A percentile compares a stretch with the other conserved stretches of the same genome.
Conservation (phyloP, 495 filamentous ascomycete species). For the Lasiosphaeris hirsuta region DNA sequence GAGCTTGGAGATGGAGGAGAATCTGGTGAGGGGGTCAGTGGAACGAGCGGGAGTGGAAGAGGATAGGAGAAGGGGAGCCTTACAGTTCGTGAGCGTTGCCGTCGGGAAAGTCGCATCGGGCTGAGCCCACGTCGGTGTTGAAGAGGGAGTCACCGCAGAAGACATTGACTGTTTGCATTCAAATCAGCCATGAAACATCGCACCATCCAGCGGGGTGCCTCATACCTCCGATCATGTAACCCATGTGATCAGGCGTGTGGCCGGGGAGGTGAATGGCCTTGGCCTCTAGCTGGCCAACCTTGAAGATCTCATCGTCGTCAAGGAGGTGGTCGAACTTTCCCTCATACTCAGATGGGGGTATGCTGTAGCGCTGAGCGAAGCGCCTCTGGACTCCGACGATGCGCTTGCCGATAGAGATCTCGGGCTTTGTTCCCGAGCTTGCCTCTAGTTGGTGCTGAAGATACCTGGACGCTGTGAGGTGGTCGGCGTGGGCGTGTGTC, state of each 20-base stretch:
- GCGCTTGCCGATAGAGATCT: conserved; percentile 53
- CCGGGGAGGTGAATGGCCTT: conserved; percentile 55
- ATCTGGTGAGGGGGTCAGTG: conserved; percentile 37
- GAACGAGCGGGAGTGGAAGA: conserved; percentile 36
- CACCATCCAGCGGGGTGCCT: neutral
- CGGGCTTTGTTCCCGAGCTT: conserved; percentile 27
- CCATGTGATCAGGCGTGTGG: conserved; percentile 61
- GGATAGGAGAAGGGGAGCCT: conserved; percentile 34
- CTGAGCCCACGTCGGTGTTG: conserved; percentile 55
- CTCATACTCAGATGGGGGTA: conserved; percentile 37
- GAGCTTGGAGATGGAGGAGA: conserved; percentile 35
- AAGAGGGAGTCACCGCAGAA: conserved; percentile 62
- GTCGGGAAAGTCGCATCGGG: conserved; percentile 59
- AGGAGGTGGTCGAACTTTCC: conserved; percentile 51
- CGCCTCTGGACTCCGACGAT: conserved; percentile 50
- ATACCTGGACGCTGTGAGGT: conserved; percentile 54
- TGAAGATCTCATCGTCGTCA: conserved; percentile 51
- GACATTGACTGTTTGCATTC: conserved; percentile 40
- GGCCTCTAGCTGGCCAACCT: conserved; percentile 43
- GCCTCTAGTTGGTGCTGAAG: conserved; percentile 41
- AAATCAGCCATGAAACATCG: neutral
- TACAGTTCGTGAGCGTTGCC: conserved; percentile 46
- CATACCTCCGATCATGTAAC: conserved; percentile 52
- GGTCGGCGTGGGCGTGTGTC: conserved; percentile 61
- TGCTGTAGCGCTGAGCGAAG: conserved; percentile 48